Percentiles rank a stretch among this genome's conserved stretches.
Evolutionary conservation across 2,329 filamentous ascomycete species (phyloP).

Genomic region (Lasiodiplodia gonubiensis): DNA sequence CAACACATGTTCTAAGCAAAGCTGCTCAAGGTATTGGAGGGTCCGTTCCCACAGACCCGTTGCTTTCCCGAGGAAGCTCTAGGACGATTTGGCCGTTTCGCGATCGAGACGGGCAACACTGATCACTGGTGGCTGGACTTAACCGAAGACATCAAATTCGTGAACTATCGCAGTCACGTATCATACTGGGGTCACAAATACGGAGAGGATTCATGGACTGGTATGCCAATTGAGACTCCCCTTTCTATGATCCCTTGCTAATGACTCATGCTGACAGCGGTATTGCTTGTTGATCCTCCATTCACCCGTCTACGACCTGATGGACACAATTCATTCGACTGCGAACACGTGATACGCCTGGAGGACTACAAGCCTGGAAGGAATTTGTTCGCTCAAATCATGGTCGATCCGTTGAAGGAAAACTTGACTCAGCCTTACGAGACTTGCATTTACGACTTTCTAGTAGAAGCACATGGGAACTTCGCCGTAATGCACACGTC

Average conservation of each 20-base stretch:
- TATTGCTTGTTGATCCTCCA: not conserved
- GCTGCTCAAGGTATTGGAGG: not conserved
- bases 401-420: not conserved
- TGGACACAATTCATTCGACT: no score
- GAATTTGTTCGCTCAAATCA: no score
- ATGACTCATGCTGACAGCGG: not conserved
- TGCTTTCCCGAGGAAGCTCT: not conserved
- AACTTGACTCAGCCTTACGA: not conserved
- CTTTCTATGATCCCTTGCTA: no score
- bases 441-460: not conserved
- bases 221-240: not conserved
- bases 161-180: not conserved
- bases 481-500: not conserved
- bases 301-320: no score
- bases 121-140: not conserved
- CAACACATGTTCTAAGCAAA: not conserved
- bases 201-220: not conserved
- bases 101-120: not conserved
- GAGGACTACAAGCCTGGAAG: no score
- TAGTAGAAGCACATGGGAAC: not conserved
- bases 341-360: no score
- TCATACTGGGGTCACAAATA: not conserved
- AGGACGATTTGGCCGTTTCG: not conserved
- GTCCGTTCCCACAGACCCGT: not conserved
- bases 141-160: not conserved